Evolutionary conservation across 352 stramenopile species (phyloP).

Genomic region (Globisporangium mamillatum): DNA sequence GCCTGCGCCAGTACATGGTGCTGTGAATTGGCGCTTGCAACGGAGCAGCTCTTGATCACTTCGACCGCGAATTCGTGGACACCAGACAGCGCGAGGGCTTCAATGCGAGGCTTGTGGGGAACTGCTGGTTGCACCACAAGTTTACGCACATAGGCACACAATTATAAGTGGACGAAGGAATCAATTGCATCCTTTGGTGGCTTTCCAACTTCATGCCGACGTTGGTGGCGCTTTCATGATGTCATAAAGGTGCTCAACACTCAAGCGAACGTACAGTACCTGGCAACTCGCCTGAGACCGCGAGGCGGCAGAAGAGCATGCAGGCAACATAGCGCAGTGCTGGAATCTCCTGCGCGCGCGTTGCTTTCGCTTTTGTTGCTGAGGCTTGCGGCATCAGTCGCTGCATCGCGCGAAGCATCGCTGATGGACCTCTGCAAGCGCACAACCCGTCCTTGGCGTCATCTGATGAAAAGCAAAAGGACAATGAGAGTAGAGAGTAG

Average conservation of each 20-base stretch:
- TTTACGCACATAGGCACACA: background rate
- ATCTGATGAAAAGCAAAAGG: conserved; percentile 24
- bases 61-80: conserved; percentile 48
- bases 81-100: conserved; percentile 35
- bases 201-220: background rate
- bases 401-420: conserved; percentile 6
- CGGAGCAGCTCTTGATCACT: conserved; percentile 27
- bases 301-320: conserved; percentile 50
- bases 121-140: background rate
- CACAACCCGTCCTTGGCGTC: conserved; percentile 43
- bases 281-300: conserved; percentile 20
- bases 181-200: background rate
- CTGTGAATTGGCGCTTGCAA: conserved; percentile 11
- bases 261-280: conserved; percentile 9
- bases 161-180: background rate
- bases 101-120: conserved; percentile 26
- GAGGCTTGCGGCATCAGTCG: background rate
- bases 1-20: conserved; percentile 40
- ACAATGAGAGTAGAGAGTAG: no score
- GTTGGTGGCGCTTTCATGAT: background rate
- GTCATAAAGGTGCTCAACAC: background rate
- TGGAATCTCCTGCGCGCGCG: conserved; percentile 1
- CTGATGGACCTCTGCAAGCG: conserved; percentile 1
- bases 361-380: conserved; percentile 4
- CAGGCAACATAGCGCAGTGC: conserved; percentile 46